A percentile compares a stretch with the other conserved stretches of the same genome.
phyloP scores from a whole-genome alignment of 176 grass and related monocot species.

The bread wheat (Triticum aestivum) region IWGSC_CS_RefSeq_v2.1 NC_057809.1:600498125-600498624 shows the following conservation, averaged over 20 bases:
- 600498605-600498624: conserved; percentile 78
- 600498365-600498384: conserved; percentile 55
- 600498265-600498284: conserved; percentile 87
- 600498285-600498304: conserved; percentile 82
- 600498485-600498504: conserved; percentile 88
- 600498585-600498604: conserved; percentile 91
- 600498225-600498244: conserved; percentile 65
- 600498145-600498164: conserved; percentile 87
- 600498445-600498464: conserved; percentile 94
- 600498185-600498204: conserved; percentile 71
- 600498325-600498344: conserved; percentile 72
- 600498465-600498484: conserved; percentile 96
- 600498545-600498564: conserved; percentile 81
- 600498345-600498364: conserved; percentile 71
- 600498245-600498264: conserved; percentile 94
- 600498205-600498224: conserved; percentile 72
- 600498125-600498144: conserved; percentile 46
- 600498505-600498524: conserved; percentile 92
- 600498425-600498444: conserved; percentile 91
- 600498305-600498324: conserved; percentile 67
- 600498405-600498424: conserved; percentile 66
- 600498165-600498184: conserved; percentile 78
- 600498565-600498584: conserved; percentile 97
- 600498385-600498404: conserved; percentile 77
- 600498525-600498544: conserved; percentile 96